Evolutionary conservation across 2,329 filamentous ascomycete species (phyloP).

Genomic region (Didymella glomerata): DNA sequence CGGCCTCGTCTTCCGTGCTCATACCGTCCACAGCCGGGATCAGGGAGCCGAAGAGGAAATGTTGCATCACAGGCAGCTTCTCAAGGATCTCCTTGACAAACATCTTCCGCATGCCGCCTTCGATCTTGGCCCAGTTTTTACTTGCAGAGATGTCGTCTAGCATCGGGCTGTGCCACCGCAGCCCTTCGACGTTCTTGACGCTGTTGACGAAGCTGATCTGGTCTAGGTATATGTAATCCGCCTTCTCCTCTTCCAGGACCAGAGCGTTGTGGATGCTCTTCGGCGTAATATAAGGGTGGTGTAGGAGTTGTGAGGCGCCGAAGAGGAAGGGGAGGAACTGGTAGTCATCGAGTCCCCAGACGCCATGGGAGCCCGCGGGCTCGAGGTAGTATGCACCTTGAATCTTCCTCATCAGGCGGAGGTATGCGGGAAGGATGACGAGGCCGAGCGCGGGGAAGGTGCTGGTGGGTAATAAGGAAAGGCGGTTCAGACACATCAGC

Average conservation of each 20-base stretch:
- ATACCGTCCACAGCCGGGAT: slow-evolving; percentile 83
- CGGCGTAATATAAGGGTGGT: slow-evolving; percentile 68
- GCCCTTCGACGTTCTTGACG: slow-evolving; percentile 92
- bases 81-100: slow-evolving; percentile 90
- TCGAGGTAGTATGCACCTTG: slow-evolving; percentile 96
- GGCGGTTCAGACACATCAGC: slow-evolving; percentile 90
- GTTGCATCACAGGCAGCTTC: slow-evolving; percentile 97
- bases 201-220: slow-evolving; percentile 95
- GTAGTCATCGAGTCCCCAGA: slow-evolving; percentile 63
- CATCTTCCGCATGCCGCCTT: slow-evolving; percentile 96
- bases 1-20: slow-evolving; percentile 67
- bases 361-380: slow-evolving; percentile 66
- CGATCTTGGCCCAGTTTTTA: slow-evolving; percentile 90
- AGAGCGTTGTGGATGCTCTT: slow-evolving; percentile 82
- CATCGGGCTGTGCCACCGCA: slow-evolving; percentile 98
- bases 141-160: slow-evolving; percentile 94
- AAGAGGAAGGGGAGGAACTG: slow-evolving; percentile 63
- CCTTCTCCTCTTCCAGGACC: slow-evolving; percentile 83
- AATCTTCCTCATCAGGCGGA: slow-evolving; percentile 83
- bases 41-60: slow-evolving; percentile 91
- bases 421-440: slow-evolving; percentile 81
- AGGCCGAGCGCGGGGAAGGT: slow-evolving; percentile 81
- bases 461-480: slow-evolving; percentile 67
- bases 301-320: slow-evolving; percentile 63
- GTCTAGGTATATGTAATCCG: slow-evolving; percentile 88